Evolutionary conservation across 129 eudicot species (phyloP).

Genomic region (Oenanthe sinensis): DNA sequence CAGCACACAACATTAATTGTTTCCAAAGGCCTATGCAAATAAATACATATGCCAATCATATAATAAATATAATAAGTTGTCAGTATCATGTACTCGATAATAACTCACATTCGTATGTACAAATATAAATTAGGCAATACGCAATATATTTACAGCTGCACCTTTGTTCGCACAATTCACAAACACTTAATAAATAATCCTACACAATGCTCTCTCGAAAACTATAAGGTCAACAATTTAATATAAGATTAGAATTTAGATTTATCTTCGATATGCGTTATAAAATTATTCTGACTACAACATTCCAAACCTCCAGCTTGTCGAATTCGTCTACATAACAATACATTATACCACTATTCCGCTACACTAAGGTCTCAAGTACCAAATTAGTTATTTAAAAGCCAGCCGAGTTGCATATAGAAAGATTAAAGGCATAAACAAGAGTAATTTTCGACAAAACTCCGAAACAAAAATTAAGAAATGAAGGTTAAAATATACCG

Average conservation of each 20-base stretch:
- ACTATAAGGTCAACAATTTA: too few relatives aligned
- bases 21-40: background rate
- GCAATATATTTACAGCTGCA: background rate
- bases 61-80: background rate
- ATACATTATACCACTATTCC: too few relatives aligned
- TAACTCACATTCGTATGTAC: background rate
- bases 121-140: too few relatives aligned
- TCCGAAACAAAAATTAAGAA: background rate
- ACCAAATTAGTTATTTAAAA: too few relatives aligned
- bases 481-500: background rate
- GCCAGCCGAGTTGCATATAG: too few relatives aligned
- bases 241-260: too few relatives aligned
- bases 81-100: background rate
- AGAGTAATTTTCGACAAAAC: background rate
- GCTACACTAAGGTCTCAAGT: too few relatives aligned
- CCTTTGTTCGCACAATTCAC: background rate
- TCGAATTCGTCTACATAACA: too few relatives aligned
- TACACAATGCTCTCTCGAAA: background rate
- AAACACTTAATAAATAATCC: background rate
- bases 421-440: background rate
- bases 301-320: too few relatives aligned
- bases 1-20: background rate
- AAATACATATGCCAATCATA: background rate
- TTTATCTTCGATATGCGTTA: too few relatives aligned
- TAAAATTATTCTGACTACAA: too few relatives aligned